phyloP scores from a whole-genome alignment of 768 basidiomycete genomes.

The Mrakia frigida region DNA sequence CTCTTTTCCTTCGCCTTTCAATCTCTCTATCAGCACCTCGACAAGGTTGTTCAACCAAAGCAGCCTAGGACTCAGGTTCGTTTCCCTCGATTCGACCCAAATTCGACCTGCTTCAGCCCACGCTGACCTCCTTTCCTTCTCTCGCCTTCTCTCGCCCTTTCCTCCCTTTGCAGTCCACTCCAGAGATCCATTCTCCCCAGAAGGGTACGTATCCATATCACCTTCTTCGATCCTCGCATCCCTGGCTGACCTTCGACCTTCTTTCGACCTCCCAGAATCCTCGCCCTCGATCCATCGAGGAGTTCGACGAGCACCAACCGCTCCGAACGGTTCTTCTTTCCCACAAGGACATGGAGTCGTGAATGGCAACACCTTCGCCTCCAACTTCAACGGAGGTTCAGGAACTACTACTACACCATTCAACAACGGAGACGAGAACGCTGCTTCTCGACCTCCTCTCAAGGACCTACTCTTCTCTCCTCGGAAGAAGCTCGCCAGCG shows the following conservation, averaged over 20 bases:
- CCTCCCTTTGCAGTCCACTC: neutral
- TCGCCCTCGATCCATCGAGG: neutral
- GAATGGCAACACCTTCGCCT: neutral
- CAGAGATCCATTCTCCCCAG: neutral
- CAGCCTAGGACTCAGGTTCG: constrained; percentile 11
- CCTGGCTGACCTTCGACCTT: neutral
- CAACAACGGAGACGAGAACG: constrained; percentile 16
- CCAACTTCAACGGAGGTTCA: neutral
- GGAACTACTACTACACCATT: constrained; percentile 10
- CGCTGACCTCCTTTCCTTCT: neutral
- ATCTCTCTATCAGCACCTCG: neutral
- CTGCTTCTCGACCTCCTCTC: neutral
- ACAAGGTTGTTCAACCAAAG: constrained; percentile 1
- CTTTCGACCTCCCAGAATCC: no score
- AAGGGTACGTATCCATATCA: neutral
- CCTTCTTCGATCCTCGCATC: neutral
- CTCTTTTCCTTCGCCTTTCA: neutral
- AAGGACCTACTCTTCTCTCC: constrained; percentile 21
- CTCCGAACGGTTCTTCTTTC: constrained; percentile 4
- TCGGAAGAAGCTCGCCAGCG: constrained; percentile 31
- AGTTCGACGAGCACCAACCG: constrained; percentile 3
- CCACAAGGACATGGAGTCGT: constrained; percentile 11
- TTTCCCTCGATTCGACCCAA: neutral
- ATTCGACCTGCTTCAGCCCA: neutral
- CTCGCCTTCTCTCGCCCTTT: neutral